Evolutionary conservation across 768 basidiomycete species (phyloP).

Genomic region (Xerocomellus amylosporus): DNA sequence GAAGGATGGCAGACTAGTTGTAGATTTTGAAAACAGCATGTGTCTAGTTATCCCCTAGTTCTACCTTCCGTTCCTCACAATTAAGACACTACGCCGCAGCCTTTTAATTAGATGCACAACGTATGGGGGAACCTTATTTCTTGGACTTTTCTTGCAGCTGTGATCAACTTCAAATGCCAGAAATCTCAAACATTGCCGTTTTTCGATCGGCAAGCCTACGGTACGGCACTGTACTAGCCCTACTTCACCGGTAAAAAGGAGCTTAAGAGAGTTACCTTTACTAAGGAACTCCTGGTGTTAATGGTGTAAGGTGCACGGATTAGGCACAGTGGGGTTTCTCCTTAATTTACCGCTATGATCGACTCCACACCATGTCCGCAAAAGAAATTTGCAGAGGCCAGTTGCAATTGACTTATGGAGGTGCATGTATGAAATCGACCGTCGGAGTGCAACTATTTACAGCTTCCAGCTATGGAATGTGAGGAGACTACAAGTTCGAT

Average conservation of each 20-base stretch:
- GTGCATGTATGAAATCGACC: not conserved
- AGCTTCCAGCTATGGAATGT: no score
- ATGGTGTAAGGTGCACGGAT: no score
- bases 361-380: not conserved
- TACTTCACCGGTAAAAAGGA: not conserved
- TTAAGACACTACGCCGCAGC: not conserved
- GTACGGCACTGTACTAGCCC: not conserved
- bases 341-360: not conserved
- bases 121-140: not conserved
- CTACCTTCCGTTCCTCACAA: not conserved
- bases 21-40: not conserved
- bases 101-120: not conserved
- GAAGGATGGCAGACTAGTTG: not conserved
- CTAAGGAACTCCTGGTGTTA: not conserved
- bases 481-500: not conserved
- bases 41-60: not conserved
- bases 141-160: not conserved
- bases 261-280: not conserved
- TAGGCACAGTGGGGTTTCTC: no score
- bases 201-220: not conserved
- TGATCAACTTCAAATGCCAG: not conserved
- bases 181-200: not conserved
- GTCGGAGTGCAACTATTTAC: conserved; percentile 3
- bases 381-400: not conserved
- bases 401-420: not conserved